These are phyloP conservation scores for Plantago lanceolata DNA, from an alignment of 305 asterid genomes.

Conservation along the genomic window DNA sequence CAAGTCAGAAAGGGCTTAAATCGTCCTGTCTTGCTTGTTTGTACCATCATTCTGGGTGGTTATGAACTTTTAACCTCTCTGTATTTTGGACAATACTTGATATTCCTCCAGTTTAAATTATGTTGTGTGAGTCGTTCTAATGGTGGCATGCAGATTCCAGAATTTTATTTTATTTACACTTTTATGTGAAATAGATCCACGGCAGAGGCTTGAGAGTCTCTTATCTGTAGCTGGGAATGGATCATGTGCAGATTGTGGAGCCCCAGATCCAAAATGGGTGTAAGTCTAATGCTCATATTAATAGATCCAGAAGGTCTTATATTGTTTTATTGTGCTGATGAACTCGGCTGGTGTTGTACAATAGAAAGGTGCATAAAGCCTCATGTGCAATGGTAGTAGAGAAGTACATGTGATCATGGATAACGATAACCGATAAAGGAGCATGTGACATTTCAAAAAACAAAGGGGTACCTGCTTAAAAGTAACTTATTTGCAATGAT, in stretches of 20 bases:
- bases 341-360: not conserved
- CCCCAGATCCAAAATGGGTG: slow-evolving; percentile 99
- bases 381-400: not conserved
- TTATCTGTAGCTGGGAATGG: slow-evolving; percentile 63
- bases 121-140: not conserved
- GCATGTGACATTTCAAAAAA: no score
- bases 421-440: no score
- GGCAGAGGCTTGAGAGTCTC: slow-evolving; percentile 59
- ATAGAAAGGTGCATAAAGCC: not conserved
- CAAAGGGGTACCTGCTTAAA: no score
- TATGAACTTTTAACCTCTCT: no score
- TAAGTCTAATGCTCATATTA: slow-evolving; percentile 48
- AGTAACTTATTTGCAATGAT: no score
- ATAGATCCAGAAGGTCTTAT: not conserved
- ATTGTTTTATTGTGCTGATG: not conserved
- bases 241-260: slow-evolving; percentile 89
- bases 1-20: no score
- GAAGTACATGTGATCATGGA: no score
- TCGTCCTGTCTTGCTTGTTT: no score
- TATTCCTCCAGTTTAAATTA: no score
- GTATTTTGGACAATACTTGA: no score
- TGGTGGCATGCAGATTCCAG: not conserved
- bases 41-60: no score
- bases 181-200: slow-evolving; percentile 49
- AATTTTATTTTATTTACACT: slow-evolving; percentile 10